Base-by-base conservation (phyloP, 192 early-diverging fungal species). In the Coemansia sp. region DNA sequence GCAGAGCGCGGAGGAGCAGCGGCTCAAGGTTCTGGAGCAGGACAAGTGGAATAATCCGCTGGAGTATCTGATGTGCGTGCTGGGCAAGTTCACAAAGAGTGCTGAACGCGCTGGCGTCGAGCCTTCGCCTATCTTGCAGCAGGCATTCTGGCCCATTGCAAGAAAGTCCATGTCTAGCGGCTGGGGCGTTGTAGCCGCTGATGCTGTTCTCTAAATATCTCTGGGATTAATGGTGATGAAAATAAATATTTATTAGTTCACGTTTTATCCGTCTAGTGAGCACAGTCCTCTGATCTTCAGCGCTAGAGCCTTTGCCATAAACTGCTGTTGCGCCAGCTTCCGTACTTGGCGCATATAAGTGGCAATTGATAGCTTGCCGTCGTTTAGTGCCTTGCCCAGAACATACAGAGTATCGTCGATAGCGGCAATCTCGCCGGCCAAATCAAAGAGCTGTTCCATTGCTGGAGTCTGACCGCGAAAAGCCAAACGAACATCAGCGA, bases 331-430 rank as follows among this genome's bases (percentile, higher is more conserved):
- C 0, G 94, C 90, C 20, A 98, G 84, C 43, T 86, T 89, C 7
- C 96, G 88, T 34, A 93, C 89, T 67, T 88, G 87, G 87, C 95
- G 94, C 90, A 96, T 90, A 68, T 91, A 97, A 1, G 86, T 86
- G 31, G 78, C 72, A 27, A 93, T 68, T 12, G 93, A 88, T 47
- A 97, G 87, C 62, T 82, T 82, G 61, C 94, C 92, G 46, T 87
- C 88, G 68, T 89, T 91, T 44, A 98, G 77, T 5, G 95, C 94
- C 71, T 90, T 88, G 22, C 90, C 88, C 51, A 98, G 78, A 36
- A 90, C 87, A 73, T 96, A 96, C 49, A 96, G 87, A 7, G 92
- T 89, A 67, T 98, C 96, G 60, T 95, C 93, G 44, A 95, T 90
- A 0, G 95, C 94, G 54, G 92, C 90, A 61, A 96, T 95, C 64